Base-by-base conservation (phyloP, 495 filamentous ascomycete species). In the Talaromyces thailandensis region DNA sequence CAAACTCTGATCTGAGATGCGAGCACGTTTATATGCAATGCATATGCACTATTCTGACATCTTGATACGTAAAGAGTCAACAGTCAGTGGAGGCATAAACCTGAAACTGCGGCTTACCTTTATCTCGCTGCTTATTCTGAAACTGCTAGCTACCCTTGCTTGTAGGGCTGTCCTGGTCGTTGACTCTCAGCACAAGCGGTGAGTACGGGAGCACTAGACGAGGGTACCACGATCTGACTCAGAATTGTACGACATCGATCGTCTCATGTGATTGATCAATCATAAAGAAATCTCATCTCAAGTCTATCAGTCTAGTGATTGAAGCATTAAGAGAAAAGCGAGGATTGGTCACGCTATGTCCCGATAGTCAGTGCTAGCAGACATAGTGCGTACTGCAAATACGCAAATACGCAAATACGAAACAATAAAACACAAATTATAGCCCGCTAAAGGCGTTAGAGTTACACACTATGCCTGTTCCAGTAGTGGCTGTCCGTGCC, bases 401-500 rank as follows among this genome's bases (percentile, higher is more conserved):
- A 40, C 35, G 35, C 35, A 40, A 16, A 40, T 40, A 40, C 35
- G 21, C 43, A 48, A 21, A 48, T 40, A 21, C 43, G 43, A 48
- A 23, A 48, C 43, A 8, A 48, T 21, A 48, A 48, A 48, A 21
- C 43, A 48, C 43, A 18, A 48, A 18, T 18, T 48, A 48, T 35
- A 12, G 2, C 31, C 0, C 31, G 31, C 31, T 35, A 35, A 35
- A 0, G 6, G 14, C n/a, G 11, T 23, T 55, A 55, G 51, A 9
- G 51, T 25, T 1, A 55, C 14, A 55, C 12, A 6, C 51, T 55
- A 26, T 28, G 3, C 51, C 51, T 55, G 16, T 55, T 55, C 0
- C n/a, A 28, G 51, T n/a, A 29, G 51, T 55, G 23, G 51, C 51
- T 28, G 51, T 55, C 51, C 51, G 51, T 55, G 51, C 51, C 51